Conservation (phyloP, 2,329 filamentous ascomycete species). For the Zymoseptoria crescenta region DNA sequence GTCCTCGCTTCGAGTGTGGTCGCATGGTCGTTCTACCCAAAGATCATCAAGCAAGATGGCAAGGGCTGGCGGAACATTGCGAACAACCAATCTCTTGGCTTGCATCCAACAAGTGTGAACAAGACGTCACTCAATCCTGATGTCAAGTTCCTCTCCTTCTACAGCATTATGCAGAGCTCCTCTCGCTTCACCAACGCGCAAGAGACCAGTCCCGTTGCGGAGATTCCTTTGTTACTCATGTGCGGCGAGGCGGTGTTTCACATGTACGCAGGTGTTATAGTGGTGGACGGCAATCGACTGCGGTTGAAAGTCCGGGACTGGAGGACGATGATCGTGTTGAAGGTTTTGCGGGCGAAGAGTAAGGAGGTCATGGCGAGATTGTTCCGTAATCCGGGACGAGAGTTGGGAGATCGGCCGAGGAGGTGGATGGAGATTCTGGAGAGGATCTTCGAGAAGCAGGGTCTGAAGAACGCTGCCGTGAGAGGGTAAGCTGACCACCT, state of each 20-base stretch:
- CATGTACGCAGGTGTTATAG: slow-evolving; percentile 79
- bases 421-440: slow-evolving; percentile 36
- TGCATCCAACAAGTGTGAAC: slow-evolving; percentile 87
- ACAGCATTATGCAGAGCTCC: slow-evolving; percentile 91
- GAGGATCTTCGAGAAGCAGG: slow-evolving; percentile 23
- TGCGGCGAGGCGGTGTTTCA: slow-evolving; percentile 86
- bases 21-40: slow-evolving; percentile 93
- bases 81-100: slow-evolving; percentile 82
- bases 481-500: neutral
- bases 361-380: slow-evolving; percentile 65
- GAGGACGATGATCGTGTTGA: slow-evolving; percentile 86
- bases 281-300: slow-evolving; percentile 79
- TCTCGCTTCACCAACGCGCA: slow-evolving; percentile 82
- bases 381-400: slow-evolving; percentile 50
- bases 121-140: slow-evolving; percentile 44
- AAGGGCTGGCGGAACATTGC: slow-evolving; percentile 86
- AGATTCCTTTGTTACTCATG: slow-evolving; percentile 73
- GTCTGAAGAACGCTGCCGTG: neutral
- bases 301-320: slow-evolving; percentile 79
- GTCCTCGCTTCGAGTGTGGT: slow-evolving; percentile 71
- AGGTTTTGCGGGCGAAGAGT: slow-evolving; percentile 64
- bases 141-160: slow-evolving; percentile 82
- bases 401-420: slow-evolving; percentile 32
- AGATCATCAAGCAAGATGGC: slow-evolving; percentile 73
- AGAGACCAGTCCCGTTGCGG: slow-evolving; percentile 58